Percentiles rank a stretch among this genome's conserved stretches.
Evolutionary conservation across 2,329 filamentous ascomycete genomes (phyloP).

Genomic region (Leptographium flavum): DNA sequence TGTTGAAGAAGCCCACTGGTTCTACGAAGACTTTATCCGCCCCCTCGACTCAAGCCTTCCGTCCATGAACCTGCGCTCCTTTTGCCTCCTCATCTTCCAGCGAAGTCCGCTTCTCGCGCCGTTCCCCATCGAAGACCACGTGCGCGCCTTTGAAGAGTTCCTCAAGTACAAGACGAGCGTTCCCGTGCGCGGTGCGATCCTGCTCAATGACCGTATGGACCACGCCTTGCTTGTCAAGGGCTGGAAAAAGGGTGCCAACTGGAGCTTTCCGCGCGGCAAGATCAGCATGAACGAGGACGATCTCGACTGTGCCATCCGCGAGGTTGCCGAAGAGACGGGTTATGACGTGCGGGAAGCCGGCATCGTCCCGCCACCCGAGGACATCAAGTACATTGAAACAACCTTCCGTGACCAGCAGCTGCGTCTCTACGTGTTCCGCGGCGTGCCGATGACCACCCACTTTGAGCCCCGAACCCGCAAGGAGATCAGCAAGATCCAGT

Average conservation of each 20-base stretch:
- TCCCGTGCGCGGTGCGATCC: slow-evolving; percentile 83
- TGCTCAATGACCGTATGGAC: slow-evolving; percentile 91
- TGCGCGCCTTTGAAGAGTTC: slow-evolving; percentile 80
- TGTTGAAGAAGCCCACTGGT: slow-evolving; percentile 99
- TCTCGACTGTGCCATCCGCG: slow-evolving; percentile 80
- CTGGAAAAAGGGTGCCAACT: slow-evolving; percentile 92
- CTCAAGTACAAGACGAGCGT: slow-evolving; percentile 88
- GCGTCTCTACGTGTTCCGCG: slow-evolving; percentile 79
- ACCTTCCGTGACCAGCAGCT: slow-evolving; percentile 89
- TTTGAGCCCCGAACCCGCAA: slow-evolving; percentile 89
- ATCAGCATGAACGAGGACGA: slow-evolving; percentile 97
- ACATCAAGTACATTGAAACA: slow-evolving; percentile 73
- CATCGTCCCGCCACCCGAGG: slow-evolving; percentile 56
- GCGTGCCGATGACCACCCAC: slow-evolving; percentile 70
- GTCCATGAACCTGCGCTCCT: slow-evolving; percentile 69
- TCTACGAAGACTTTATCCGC: slow-evolving; percentile 98
- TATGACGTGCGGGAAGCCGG: slow-evolving; percentile 67
- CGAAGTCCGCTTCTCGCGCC: slow-evolving; percentile 80
- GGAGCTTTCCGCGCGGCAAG: slow-evolving; percentile 94
- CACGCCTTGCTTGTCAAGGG: slow-evolving; percentile 86
- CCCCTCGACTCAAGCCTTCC: slow-evolving; percentile 75
- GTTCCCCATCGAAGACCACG: slow-evolving; percentile 65
- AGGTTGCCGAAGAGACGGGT: slow-evolving; percentile 94
- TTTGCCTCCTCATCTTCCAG: slow-evolving; percentile 82
- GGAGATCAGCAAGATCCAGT: slow-evolving; percentile 93